Percentiles rank a stretch among this genome's conserved stretches.
phyloP scores from a whole-genome alignment of 129 eudicot species.

The Dittrichia graveolens region DNA sequence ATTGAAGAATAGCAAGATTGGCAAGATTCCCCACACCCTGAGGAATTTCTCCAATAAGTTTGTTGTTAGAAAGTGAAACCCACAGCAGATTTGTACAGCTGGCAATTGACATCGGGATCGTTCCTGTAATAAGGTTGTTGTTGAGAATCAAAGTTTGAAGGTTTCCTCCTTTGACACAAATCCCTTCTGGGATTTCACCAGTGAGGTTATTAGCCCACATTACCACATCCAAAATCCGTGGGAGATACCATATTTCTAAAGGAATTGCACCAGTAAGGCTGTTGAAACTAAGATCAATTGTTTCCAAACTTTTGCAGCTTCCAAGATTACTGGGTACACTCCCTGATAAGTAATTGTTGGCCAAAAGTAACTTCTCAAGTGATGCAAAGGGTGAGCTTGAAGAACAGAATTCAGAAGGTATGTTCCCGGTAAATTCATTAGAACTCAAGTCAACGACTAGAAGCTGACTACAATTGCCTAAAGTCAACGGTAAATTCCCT shows the following conservation, averaged over 20 bases:
- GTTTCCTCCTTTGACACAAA: constrained; percentile 79
- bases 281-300: constrained; percentile 86
- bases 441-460: constrained; percentile 77
- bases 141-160: constrained; percentile 80
- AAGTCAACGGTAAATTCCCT: constrained; percentile 59
- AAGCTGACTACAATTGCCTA: constrained; percentile 68
- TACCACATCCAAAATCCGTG: constrained; percentile 60
- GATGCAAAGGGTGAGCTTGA: constrained; percentile 35
- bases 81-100: constrained; percentile 79
- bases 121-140: constrained; percentile 66
- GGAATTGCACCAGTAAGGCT: constrained; percentile 56
- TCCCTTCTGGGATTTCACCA: constrained; percentile 79
- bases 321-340: constrained; percentile 59
- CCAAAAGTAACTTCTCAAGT: constrained; percentile 59
- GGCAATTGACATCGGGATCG: constrained; percentile 60
- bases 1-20: constrained; percentile 79
- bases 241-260: constrained; percentile 60
- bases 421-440: constrained; percentile 57
- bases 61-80: constrained; percentile 82
- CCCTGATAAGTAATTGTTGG: constrained; percentile 63
- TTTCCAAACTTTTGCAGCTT: constrained; percentile 58
- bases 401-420: constrained; percentile 73
- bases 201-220: constrained; percentile 89
- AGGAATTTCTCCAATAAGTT: constrained; percentile 61
- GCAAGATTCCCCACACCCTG: constrained; percentile 60